A percentile compares a stretch with the other conserved stretches of the same genome.
phyloP scores from a whole-genome alignment of 495 filamentous ascomycete genomes.

The Penicillium ochrochloron region DNA sequence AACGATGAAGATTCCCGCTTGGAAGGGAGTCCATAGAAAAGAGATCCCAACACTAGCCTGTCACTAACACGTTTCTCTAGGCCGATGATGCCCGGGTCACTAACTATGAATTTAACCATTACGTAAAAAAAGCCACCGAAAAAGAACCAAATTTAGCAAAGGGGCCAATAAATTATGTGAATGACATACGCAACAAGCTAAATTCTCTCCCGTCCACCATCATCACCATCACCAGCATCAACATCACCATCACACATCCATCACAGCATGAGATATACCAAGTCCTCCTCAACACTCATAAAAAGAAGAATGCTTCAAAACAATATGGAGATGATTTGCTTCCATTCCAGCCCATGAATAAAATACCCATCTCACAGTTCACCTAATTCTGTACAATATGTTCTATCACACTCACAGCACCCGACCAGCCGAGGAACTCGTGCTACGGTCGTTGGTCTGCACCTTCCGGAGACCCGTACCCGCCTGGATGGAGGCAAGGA shows the following conservation, averaged over 20 bases:
- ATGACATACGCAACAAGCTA: constrained; percentile 10
- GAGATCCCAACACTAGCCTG: neutral
- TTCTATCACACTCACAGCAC: constrained; percentile 54
- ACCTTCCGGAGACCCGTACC: constrained; percentile 81
- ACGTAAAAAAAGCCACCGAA: neutral
- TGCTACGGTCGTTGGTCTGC: constrained; percentile 83
- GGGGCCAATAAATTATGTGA: constrained; percentile 4
- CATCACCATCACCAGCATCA: constrained; percentile 4
- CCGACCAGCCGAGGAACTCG: constrained; percentile 67
- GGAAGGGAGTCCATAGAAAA: neutral
- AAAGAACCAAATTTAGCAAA: neutral
- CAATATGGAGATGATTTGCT: neutral
- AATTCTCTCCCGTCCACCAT: neutral
- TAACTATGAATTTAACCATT: too few species aligned
- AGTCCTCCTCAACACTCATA: neutral
- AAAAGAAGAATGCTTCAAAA: constrained; percentile 3
- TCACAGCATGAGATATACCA: constrained; percentile 3
- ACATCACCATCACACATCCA: constrained; percentile 2
- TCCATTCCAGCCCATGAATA: constrained; percentile 7
- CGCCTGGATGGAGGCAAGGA: constrained; percentile 80
- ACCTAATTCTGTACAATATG: constrained; percentile 31
- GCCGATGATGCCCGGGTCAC: too few species aligned
- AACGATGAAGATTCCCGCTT: too few species aligned
- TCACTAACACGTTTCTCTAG: too few species aligned
- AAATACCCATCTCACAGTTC: neutral